phyloP scores from a whole-genome alignment of 306 rosid genomes.

The Senna siamea region DNA sequence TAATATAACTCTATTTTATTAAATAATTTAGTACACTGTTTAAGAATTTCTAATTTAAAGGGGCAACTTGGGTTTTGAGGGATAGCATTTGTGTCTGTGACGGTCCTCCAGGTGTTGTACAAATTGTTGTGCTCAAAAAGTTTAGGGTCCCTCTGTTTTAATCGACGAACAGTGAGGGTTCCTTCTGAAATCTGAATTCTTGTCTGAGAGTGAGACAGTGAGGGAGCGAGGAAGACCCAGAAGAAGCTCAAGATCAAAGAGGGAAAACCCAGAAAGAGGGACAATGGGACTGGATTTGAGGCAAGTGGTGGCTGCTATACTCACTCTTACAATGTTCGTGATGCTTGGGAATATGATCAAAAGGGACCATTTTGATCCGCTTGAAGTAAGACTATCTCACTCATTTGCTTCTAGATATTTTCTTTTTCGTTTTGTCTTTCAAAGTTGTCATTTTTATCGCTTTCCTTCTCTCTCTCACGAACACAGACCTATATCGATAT shows the following conservation, averaged over 20 bases:
- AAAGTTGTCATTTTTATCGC: not conserved
- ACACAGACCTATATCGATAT: too few relatives aligned
- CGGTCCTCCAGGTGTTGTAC: too few relatives aligned
- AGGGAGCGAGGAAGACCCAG: constrained; percentile 12
- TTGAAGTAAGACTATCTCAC: constrained; percentile 43
- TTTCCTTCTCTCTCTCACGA: not conserved
- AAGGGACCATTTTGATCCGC: constrained; percentile 78
- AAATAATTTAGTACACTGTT: too few relatives aligned
- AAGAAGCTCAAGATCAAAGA: constrained; percentile 1
- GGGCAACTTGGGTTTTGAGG: too few relatives aligned
- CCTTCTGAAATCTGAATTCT: not conserved
- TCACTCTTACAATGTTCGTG: constrained; percentile 79
- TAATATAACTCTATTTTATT: too few relatives aligned
- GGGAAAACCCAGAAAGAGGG: too few relatives aligned
- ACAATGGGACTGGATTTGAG: constrained; percentile 91
- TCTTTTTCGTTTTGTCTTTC: constrained; percentile 3
- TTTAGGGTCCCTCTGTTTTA: not conserved
- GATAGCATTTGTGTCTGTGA: too few relatives aligned
- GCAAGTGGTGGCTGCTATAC: constrained; percentile 82
- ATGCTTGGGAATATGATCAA: constrained; percentile 93
- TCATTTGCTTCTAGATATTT: not conserved
- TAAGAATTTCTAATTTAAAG: too few relatives aligned
- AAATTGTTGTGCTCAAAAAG: too few relatives aligned
- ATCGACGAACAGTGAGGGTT: not conserved
- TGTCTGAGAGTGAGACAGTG: constrained; percentile 11